Evolutionary conservation across 2,329 filamentous ascomycete species (phyloP).

Genomic region (Pseudogymnoascus sp.): DNA sequence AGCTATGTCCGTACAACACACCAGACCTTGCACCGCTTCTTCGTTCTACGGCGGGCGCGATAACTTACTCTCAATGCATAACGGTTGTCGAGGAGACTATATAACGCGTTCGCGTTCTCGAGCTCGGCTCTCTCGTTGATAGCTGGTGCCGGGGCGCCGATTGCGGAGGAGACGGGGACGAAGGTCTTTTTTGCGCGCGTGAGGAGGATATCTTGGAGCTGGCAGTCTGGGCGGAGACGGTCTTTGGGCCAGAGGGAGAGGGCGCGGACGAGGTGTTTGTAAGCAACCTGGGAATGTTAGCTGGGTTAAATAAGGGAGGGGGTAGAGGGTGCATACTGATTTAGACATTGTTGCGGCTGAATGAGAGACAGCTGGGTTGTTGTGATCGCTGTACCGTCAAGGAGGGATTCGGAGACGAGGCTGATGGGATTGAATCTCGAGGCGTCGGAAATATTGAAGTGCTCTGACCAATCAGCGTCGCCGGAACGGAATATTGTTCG

Average conservation of each 20-base stretch:
- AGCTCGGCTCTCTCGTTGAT: conserved; percentile 40
- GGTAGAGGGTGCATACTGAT: no score
- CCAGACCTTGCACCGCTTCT: neutral
- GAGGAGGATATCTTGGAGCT: conserved; percentile 49
- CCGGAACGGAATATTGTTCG: neutral
- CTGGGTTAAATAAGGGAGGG: no score
- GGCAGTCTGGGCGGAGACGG: conserved; percentile 51
- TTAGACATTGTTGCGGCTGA: conserved; percentile 21
- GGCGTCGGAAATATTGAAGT: neutral
- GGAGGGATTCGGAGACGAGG: neutral
- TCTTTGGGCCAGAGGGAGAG: conserved; percentile 56
- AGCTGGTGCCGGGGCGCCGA: conserved; percentile 16
- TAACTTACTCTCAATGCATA: conserved; percentile 46
- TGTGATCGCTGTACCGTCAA: neutral
- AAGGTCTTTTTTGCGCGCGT: conserved; percentile 34
- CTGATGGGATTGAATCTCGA: conserved; percentile 3
- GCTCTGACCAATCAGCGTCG: neutral
- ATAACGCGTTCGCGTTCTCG: conserved; percentile 50
- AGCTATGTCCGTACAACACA: neutral
- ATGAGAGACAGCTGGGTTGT: neutral
- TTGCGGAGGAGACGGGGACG: conserved; percentile 12
- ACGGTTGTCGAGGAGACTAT: conserved; percentile 49
- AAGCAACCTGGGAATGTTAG: conserved; percentile 30
- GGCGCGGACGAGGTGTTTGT: conserved; percentile 40
- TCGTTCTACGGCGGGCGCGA: no score